Evolutionary conservation across 768 basidiomycete genomes (phyloP).

Genomic region (Calocybe gangraenosa): DNA sequence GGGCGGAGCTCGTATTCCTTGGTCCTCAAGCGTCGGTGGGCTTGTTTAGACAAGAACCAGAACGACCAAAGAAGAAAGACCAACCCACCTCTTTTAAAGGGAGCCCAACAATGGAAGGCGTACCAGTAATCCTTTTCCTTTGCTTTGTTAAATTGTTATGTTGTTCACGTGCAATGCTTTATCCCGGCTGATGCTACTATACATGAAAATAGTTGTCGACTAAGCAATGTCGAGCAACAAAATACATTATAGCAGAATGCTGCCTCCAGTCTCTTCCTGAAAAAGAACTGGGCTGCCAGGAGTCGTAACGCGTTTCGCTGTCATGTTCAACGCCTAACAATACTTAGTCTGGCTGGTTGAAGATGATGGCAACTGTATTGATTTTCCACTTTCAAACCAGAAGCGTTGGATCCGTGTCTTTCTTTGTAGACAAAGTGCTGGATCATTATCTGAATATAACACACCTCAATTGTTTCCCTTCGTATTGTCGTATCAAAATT

Average conservation of each 20-base stretch:
- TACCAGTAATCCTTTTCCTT: too few relatives aligned
- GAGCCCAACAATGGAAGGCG: too few relatives aligned
- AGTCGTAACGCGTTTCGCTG: not conserved
- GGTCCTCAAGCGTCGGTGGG: too few relatives aligned
- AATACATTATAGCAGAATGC: not conserved
- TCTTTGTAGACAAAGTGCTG: not conserved
- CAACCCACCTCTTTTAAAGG: too few relatives aligned
- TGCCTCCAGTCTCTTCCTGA: constrained; percentile 2
- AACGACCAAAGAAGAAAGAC: too few relatives aligned
- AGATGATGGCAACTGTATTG: constrained; percentile 4
- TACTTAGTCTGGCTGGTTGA: constrained; percentile 3
- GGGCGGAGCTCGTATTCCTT: not conserved
- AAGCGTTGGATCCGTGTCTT: not conserved
- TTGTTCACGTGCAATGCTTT: too few relatives aligned
- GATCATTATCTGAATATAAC: too few relatives aligned
- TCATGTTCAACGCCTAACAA: not conserved
- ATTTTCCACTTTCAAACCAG: constrained; percentile 2
- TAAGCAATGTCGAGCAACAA: not conserved
- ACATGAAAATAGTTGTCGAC: not conserved
- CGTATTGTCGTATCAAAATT: too few relatives aligned
- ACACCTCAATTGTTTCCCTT: too few relatives aligned
- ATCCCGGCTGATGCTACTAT: too few relatives aligned
- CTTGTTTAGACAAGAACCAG: too few relatives aligned
- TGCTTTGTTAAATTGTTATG: too few relatives aligned
- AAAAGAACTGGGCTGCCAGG: not conserved